Evolutionary conservation across 768 basidiomycete genomes (phyloP).

Genomic region (Lentinula edodes): DNA sequence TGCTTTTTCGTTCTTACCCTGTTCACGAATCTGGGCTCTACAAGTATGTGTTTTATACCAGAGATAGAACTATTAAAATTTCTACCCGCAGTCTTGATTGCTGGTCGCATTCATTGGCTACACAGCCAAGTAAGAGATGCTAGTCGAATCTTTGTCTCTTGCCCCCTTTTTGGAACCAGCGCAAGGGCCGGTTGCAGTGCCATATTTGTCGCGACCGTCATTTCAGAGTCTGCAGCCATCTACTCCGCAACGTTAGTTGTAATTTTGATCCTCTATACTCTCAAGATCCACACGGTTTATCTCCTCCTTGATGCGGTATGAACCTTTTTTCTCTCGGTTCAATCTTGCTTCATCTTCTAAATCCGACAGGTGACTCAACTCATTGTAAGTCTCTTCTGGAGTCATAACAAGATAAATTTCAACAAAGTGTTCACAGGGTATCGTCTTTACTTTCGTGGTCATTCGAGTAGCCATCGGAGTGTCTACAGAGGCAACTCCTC

Average conservation of each 20-base stretch:
- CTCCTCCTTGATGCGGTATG: background rate
- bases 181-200: background rate
- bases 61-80: background rate
- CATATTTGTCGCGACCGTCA: background rate
- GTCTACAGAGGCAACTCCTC: background rate
- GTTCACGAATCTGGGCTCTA: background rate
- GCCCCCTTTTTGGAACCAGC: background rate
- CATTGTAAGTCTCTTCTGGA: background rate
- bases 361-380: background rate
- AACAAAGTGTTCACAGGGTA: background rate
- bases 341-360: background rate
- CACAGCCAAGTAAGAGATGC: background rate
- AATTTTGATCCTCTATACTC: background rate
- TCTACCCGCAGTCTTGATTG: background rate
- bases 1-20: background rate
- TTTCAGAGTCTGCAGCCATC: constrained; percentile 1
- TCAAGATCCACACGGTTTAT: background rate
- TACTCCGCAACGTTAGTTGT: background rate
- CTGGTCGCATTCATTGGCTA: background rate
- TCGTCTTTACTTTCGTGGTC: background rate
- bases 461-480: constrained; percentile 2
- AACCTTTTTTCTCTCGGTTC: background rate
- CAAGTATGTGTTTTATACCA: background rate
- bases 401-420: background rate
- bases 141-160: background rate